These are phyloP conservation scores for Triticum monococcum DNA, from an alignment of 176 grass and related monocot species.

Conservation along the genomic window DNA sequence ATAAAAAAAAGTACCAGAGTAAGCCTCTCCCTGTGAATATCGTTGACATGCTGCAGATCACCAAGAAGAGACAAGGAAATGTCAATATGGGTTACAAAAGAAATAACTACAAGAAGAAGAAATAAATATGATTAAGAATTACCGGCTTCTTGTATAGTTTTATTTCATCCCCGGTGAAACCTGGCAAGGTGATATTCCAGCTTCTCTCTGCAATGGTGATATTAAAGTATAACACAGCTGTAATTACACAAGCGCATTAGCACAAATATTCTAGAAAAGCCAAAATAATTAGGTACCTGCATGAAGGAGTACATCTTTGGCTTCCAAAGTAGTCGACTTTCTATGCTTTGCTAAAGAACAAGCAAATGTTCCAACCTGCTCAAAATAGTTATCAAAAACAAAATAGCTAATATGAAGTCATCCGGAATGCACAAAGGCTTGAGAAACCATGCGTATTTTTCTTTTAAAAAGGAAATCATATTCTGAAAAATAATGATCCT, in stretches of 20 bases:
- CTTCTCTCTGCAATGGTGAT: slow-evolving; percentile 65
- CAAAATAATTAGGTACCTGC: slow-evolving; percentile 52
- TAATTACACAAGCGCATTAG: not conserved
- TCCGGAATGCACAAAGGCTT: not conserved
- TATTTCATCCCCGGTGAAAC: slow-evolving; percentile 92
- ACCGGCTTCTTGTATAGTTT: slow-evolving; percentile 97
- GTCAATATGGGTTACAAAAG: not conserved
- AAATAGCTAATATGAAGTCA: not conserved
- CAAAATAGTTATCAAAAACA: slow-evolving; percentile 34
- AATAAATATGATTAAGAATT: slow-evolving; percentile 32
- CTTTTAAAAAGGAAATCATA: not conserved
- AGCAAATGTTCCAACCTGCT: slow-evolving; percentile 81
- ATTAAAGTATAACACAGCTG: slow-evolving; percentile 4
- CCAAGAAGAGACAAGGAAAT: slow-evolving; percentile 16
- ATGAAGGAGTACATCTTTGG: slow-evolving; percentile 96
- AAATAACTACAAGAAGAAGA: not conserved
- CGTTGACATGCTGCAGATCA: slow-evolving; percentile 72
- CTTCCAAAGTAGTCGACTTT: slow-evolving; percentile 83
- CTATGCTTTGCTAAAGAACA: slow-evolving; percentile 98
- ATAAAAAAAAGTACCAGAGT: slow-evolving; percentile 47
- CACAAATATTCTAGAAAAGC: slow-evolving; percentile 26
- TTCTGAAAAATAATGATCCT: not conserved
- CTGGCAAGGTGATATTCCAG: slow-evolving; percentile 90
- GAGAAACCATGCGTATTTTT: not conserved
- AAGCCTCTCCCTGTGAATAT: slow-evolving; percentile 99